These are phyloP conservation scores for Ophiostoma montium DNA, from an alignment of 2,329 filamentous ascomycete genomes.

Conservation along the genomic window DNA sequence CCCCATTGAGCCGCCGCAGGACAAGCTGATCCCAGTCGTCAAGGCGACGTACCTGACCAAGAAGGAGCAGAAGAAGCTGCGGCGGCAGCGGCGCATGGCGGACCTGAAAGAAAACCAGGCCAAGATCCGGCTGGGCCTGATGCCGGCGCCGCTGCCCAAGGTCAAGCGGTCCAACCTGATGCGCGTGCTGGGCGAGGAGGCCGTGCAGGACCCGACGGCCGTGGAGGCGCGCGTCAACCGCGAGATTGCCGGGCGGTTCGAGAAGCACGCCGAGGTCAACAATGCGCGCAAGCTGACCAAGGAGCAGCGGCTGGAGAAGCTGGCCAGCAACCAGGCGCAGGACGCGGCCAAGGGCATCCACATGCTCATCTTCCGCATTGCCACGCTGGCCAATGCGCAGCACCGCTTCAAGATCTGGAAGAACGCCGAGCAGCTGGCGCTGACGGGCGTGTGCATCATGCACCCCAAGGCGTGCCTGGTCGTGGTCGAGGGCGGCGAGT, in stretches of 20 bases:
- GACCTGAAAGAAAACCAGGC: slow-evolving; percentile 93
- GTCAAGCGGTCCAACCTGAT: slow-evolving; percentile 97
- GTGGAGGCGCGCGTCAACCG: slow-evolving; percentile 89
- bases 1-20: slow-evolving; percentile 78
- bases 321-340: slow-evolving; percentile 67
- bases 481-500: slow-evolving; percentile 78
- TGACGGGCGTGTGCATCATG: slow-evolving; percentile 85
- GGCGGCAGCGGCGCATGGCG: slow-evolving; percentile 78
- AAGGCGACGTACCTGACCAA: slow-evolving; percentile 89
- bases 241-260: slow-evolving; percentile 76
- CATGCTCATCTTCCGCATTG: slow-evolving; percentile 78
- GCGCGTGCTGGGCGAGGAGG: slow-evolving; percentile 83
- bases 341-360: slow-evolving; percentile 79
- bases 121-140: slow-evolving; percentile 82
- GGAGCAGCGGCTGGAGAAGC: slow-evolving; percentile 74
- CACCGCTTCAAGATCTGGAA: slow-evolving; percentile 87
- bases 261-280: slow-evolving; percentile 65
- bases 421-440: slow-evolving; percentile 77
- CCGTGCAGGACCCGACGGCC: slow-evolving; percentile 89
- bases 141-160: slow-evolving; percentile 83
- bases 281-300: slow-evolving; percentile 78
- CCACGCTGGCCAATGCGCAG: slow-evolving; percentile 78
- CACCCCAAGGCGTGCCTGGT: slow-evolving; percentile 80
- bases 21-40: slow-evolving; percentile 60
- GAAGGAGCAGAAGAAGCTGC: slow-evolving; percentile 82